These are phyloP conservation scores for Lathyrus sativus DNA, from an alignment of 306 rosid species.

Conservation along the genomic window DNA sequence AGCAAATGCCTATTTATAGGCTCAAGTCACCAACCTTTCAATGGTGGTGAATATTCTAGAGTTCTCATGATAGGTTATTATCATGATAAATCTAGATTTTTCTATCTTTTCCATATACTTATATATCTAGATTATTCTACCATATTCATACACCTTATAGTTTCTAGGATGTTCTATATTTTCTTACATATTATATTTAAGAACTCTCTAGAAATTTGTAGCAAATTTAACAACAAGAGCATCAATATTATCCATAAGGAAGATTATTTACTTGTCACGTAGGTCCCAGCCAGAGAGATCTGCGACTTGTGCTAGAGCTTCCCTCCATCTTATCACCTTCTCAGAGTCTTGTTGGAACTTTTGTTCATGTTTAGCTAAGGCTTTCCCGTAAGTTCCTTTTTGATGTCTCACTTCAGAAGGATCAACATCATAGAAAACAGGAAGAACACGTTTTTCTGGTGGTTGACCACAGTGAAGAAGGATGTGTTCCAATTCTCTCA, in stretches of 20 bases:
- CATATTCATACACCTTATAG: too few species aligned
- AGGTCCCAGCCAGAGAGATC: not conserved
- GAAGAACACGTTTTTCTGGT: not conserved
- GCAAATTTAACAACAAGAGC: too few species aligned
- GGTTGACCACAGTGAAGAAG: not conserved
- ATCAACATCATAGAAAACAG: slow-evolving; percentile 8
- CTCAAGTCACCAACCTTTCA: too few species aligned
- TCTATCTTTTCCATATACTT: too few species aligned
- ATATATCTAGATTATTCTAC: too few species aligned
- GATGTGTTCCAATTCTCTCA: not conserved
- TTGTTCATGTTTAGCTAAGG: not conserved
- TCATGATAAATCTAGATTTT: too few species aligned
- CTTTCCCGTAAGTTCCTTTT: not conserved
- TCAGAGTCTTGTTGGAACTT: not conserved
- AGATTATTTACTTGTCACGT: not conserved
- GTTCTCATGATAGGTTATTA: too few species aligned
- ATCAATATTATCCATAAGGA: not conserved
- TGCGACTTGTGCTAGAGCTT: not conserved
- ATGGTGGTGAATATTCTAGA: too few species aligned
- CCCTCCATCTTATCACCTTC: not conserved
- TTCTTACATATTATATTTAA: too few species aligned
- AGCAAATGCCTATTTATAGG: too few species aligned
- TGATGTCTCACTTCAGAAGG: not conserved
- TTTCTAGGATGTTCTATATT: too few species aligned
- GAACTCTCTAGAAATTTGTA: too few species aligned